Percentiles rank a stretch among this genome's conserved stretches.
Evolutionary conservation across 2,329 filamentous ascomycete species (phyloP).

Genomic region (Aaosphaeria pasadenensis): DNA sequence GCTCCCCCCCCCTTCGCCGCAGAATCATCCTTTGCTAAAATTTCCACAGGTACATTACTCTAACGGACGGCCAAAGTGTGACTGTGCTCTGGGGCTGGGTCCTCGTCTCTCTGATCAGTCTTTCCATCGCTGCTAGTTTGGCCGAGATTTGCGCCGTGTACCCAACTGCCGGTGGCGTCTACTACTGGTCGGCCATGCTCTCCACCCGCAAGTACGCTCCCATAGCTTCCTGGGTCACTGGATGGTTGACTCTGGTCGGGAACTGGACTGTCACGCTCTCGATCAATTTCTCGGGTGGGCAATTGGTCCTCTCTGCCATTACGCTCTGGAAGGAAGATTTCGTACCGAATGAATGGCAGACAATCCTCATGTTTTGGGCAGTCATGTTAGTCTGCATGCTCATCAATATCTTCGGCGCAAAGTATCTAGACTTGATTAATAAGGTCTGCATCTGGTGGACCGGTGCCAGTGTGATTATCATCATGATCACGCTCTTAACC

Average conservation of each 20-base stretch:
- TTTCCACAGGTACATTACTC: slow-evolving; percentile 52
- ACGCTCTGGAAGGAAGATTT: slow-evolving; percentile 69
- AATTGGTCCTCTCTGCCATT: slow-evolving; percentile 66
- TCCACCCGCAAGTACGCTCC: slow-evolving; percentile 63
- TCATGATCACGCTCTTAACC: slow-evolving; percentile 61
- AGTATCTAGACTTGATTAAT: slow-evolving; percentile 65
- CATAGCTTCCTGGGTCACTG: slow-evolving; percentile 66
- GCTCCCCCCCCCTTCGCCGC: too few species aligned
- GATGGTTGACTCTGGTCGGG: slow-evolving; percentile 69
- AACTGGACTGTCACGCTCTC: slow-evolving; percentile 66
- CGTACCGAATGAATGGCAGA: slow-evolving; percentile 66
- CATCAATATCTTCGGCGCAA: slow-evolving; percentile 63
- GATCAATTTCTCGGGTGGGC: slow-evolving; percentile 71
- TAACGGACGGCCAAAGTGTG: slow-evolving; percentile 66
- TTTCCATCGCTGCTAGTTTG: slow-evolving; percentile 66
- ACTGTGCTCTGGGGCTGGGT: slow-evolving; percentile 71
- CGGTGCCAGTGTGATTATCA: slow-evolving; percentile 62
- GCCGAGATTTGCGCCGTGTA: slow-evolving; percentile 75
- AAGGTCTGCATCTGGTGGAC: slow-evolving; percentile 75
- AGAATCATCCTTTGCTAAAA: too few species aligned
- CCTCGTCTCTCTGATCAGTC: slow-evolving; percentile 63
- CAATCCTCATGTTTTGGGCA: slow-evolving; percentile 69
- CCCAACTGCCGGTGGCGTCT: slow-evolving; percentile 74
- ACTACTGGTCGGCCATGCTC: slow-evolving; percentile 68
- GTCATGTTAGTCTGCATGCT: slow-evolving; percentile 64